Evolutionary conservation across 1,139 yeast genomes (phyloP).

Genomic region (Kodamaea alishanica): DNA sequence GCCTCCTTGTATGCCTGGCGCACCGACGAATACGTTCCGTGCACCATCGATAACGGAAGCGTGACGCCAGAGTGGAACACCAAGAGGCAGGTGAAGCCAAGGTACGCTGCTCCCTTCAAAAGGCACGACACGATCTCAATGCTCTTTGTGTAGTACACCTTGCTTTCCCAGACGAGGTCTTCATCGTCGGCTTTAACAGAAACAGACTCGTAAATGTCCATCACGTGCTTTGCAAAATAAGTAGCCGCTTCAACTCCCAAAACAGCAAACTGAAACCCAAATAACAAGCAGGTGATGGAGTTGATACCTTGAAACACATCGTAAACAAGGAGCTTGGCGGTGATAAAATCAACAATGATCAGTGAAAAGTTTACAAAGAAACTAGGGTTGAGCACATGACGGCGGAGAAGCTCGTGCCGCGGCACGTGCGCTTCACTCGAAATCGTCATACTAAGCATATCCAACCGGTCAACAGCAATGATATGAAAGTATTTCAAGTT

Average conservation of each 20-base stretch:
- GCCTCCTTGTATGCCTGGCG: slow-evolving; percentile 48
- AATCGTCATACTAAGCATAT: slow-evolving; percentile 42
- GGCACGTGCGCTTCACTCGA: slow-evolving; percentile 28
- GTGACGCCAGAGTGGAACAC: slow-evolving; percentile 51
- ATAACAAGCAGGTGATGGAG: slow-evolving; percentile 52
- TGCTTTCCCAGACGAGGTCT: slow-evolving; percentile 68
- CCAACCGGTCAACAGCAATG: slow-evolving; percentile 63
- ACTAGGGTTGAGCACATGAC: slow-evolving; percentile 17
- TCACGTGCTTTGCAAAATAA: slow-evolving; percentile 43
- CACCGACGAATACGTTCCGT: slow-evolving; percentile 60
- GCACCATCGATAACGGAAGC: slow-evolving; percentile 63
- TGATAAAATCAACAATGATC: slow-evolving; percentile 45
- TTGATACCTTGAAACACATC: slow-evolving; percentile 53
- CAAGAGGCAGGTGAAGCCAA: slow-evolving; percentile 35
- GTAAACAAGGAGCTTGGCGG: slow-evolving; percentile 55
- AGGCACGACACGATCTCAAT: slow-evolving; percentile 52
- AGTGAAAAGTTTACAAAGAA: slow-evolving; percentile 39
- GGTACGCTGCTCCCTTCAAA: slow-evolving; percentile 35
- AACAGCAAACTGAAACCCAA: slow-evolving; percentile 76
- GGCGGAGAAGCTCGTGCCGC: slow-evolving; percentile 28
- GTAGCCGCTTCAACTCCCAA: slow-evolving; percentile 55
- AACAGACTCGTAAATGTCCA: slow-evolving; percentile 57
- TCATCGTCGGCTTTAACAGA: slow-evolving; percentile 19
- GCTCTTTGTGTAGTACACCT: slow-evolving; percentile 56
- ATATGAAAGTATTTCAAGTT: slow-evolving; percentile 72